Evolutionary conservation across 164 flowering plant genomes (phyloP), one percentile per base, ranked within the genome.

Genomic region (Stephania cephalantha): DNA sequence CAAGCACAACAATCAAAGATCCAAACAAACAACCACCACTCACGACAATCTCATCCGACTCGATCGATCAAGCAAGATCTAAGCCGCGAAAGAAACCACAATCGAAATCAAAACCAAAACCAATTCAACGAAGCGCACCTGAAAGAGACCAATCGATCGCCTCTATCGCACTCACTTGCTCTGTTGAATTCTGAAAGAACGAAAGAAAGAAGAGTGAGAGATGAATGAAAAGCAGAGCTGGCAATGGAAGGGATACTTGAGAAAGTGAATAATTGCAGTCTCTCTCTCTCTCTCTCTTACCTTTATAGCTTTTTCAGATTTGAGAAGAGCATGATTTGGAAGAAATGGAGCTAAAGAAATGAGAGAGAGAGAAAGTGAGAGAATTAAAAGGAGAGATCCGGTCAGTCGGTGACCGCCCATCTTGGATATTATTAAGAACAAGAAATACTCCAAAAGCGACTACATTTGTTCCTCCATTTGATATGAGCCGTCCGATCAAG

Each of bases 221-320:
- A 61, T 5, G 66, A 15, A n/a, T 22, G 55, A 50, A 9, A 48
- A 48, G 53, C 53, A 70, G 83, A 81, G 86, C 83, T 83, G 87
- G 80, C 82, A 79, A 77, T 75, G 25, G 64, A 66, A 64, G 69
- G 58, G 73, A 81, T 42, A 79, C 48, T 58, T 25, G 72, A 79
- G 46, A 76, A 82, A 74, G 78, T 71, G 83, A 82, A 80, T 82
- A 48, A 84, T 81, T 82, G 84, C 65, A 50, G 67, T 55, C 46
- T 68, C 69, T 35, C 44, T 45, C 53, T 53, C 46, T 73, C 72
- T 79, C 84, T 77, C 79, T 82, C 74, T 64, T 75, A 71, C 84
- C 77, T 78, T 79, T 75, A 69, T 30, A 42, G 70, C 71, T 69
- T 69, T 69, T 66, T 66, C 15, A 66, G 69, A 66, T 66, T 66